phyloP scores from a whole-genome alignment of 208 protist genomes.

The Acanthamoeba culbertsoni region DNA sequence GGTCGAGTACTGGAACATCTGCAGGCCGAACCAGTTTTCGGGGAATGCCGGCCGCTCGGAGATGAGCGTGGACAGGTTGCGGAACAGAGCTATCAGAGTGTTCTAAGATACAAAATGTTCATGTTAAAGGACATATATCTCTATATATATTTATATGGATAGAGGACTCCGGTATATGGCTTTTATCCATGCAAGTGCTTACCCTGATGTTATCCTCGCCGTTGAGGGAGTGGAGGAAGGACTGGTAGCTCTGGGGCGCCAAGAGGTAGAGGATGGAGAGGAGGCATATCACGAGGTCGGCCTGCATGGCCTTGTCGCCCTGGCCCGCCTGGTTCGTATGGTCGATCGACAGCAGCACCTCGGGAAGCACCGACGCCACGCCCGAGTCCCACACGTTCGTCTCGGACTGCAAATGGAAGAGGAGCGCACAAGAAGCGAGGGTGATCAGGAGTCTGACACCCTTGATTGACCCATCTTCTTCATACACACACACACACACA shows the following conservation, averaged over 20 bases:
- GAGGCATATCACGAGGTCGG: slow-evolving; percentile 38
- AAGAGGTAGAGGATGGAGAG: slow-evolving; percentile 37
- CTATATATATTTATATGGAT: no score
- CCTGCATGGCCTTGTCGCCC: slow-evolving; percentile 6
- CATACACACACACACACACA: not conserved
- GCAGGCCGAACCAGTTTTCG: slow-evolving; percentile 60
- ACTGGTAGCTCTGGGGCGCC: slow-evolving; percentile 36
- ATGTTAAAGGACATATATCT: no score
- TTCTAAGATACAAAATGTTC: not conserved
- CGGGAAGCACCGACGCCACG: not conserved
- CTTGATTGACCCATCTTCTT: no score
- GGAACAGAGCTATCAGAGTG: slow-evolving; percentile 24
- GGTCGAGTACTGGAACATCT: slow-evolving; percentile 52
- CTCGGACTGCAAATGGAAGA: not conserved
- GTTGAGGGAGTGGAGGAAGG: slow-evolving; percentile 41
- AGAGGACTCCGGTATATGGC: no score
- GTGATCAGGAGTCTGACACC: no score
- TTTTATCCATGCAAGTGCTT: not conserved
- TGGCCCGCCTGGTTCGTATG: not conserved
- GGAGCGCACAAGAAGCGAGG: no score
- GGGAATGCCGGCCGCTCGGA: slow-evolving; percentile 10
- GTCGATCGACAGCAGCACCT: not conserved
- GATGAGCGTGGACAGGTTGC: slow-evolving; percentile 20
- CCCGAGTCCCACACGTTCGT: slow-evolving; percentile 44
- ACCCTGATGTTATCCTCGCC: slow-evolving; percentile 32